Percentiles rank a stretch among this genome's conserved stretches.
Evolutionary conservation across 495 filamentous ascomycete genomes (phyloP).

Genomic region (Penicillium mononematosum): DNA sequence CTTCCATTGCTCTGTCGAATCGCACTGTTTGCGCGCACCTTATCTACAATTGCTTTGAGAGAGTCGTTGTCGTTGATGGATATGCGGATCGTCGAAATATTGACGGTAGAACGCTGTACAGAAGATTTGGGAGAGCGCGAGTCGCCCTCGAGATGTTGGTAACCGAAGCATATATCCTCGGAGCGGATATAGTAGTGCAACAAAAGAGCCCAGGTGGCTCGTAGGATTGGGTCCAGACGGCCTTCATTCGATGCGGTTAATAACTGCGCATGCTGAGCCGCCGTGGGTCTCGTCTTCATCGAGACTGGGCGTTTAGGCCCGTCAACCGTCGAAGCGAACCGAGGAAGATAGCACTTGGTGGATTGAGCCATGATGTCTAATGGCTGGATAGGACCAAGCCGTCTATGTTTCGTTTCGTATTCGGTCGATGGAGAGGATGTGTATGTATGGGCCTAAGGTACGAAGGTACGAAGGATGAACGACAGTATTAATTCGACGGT

Average conservation of each 20-base stretch:
- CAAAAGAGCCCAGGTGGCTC: slow-evolving; percentile 55
- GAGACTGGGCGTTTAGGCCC: slow-evolving; percentile 39
- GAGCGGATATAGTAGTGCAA: slow-evolving; percentile 53
- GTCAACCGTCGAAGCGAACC: slow-evolving; percentile 32
- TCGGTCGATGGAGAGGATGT: neutral
- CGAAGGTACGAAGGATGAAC: slow-evolving; percentile 15
- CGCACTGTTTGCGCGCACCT: slow-evolving; percentile 17
- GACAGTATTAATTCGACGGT: slow-evolving; percentile 23
- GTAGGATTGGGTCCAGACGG: slow-evolving; percentile 36
- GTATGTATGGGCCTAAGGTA: slow-evolving; percentile 8
- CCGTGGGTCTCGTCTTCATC: slow-evolving; percentile 36
- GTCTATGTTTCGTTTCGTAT: slow-evolving; percentile 1
- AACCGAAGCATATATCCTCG: slow-evolving; percentile 58
- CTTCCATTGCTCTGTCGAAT: slow-evolving; percentile 16
- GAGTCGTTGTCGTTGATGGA: slow-evolving; percentile 36
- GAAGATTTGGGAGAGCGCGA: slow-evolving; percentile 16
- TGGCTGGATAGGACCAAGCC: neutral
- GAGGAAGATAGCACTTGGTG: slow-evolving; percentile 39
- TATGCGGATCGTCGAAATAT: slow-evolving; percentile 25
- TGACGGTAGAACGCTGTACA: slow-evolving; percentile 24
- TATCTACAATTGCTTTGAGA: slow-evolving; percentile 33
- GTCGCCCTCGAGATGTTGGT: slow-evolving; percentile 37
- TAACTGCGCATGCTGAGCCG: slow-evolving; percentile 34
- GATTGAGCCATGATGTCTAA: slow-evolving; percentile 37
- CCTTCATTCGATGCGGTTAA: slow-evolving; percentile 37